phyloP scores from a whole-genome alignment of 2,329 filamentous ascomycete genomes.

The Pezicula carpinea region DNA sequence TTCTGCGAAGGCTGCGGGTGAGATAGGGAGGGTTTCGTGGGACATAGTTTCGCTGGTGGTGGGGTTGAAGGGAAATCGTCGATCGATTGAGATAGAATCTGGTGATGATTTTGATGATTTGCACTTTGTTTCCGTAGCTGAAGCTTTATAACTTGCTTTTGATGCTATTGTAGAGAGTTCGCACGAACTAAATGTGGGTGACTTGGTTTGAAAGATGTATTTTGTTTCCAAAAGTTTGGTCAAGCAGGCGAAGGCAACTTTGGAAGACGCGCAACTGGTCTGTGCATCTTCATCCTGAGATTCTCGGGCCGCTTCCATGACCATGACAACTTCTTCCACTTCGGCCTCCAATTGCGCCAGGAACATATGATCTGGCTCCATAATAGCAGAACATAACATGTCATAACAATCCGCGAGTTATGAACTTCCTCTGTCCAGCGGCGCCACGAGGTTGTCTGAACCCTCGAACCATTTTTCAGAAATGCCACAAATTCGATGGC shows the following conservation, averaged over 20 bases:
- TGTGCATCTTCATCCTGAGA: background rate
- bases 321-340: background rate
- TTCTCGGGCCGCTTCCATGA: background rate
- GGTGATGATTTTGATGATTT: too few species aligned
- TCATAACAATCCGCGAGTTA: background rate
- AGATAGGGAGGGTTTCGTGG: slow-evolving; percentile 57
- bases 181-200: background rate
- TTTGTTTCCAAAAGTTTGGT: background rate
- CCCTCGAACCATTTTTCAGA: slow-evolving; percentile 8
- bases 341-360: too few species aligned
- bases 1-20: slow-evolving; percentile 56
- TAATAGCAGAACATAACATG: too few species aligned
- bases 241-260: background rate
- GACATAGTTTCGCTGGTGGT: slow-evolving; percentile 44
- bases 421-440: slow-evolving; percentile 5
- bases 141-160: too few species aligned
- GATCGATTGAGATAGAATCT: background rate
- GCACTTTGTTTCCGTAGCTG: too few species aligned
- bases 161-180: background rate
- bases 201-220: background rate
- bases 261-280: background rate
- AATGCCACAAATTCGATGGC: slow-evolving; percentile 20
- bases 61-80: slow-evolving; percentile 1
- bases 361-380: too few species aligned
- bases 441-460: background rate